Evolutionary conservation across 768 basidiomycete genomes (phyloP), one percentile per base, ranked within the genome.

Genomic region (Macrolepiota fuliginosa): DNA sequence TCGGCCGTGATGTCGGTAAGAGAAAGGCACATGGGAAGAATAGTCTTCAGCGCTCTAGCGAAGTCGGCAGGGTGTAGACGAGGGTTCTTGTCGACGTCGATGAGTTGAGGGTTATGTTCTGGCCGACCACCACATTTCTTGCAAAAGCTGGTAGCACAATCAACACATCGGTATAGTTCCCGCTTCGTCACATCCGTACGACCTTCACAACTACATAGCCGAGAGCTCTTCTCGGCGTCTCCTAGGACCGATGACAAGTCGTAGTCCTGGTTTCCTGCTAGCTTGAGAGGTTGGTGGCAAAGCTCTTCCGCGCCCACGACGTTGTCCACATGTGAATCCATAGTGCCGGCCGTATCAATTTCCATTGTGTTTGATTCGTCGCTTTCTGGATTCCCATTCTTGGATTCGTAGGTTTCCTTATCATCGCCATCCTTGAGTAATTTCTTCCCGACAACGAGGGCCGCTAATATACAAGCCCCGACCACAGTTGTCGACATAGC

Each of bases 401-500:
- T 88, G 64, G 78, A 81, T 68, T 92, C 90, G 67, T 92, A 92
- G 2, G 83, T 88, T 63, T 82, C 77, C 4, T 73, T 77, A 67
- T 91, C 89, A 39, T 85, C 73, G 4, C 91, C 91, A 1, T 75
- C 74, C 64, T 87, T 88, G 35, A 97, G 77, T 36, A 92, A 79
- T 52, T 83, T 81, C 70, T 80, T 81, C 5, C 86, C 85, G 1
- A 88, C 74, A 10, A 90, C 82, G 49, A 98, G 77, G 0, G 94
- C 93, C 17, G 90, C 88, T 58, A 96, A 76, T 64, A 97, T 92
- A 64, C 92, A 89, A 2, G 92, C 84, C 1, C 96, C 96, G 32
- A 98, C 95, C 25, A 97, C 96, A 0, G 96, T 97, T 4, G 95
- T 93, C 1, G 94, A 95, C 96, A 98, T 98, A 62, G 96, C 96